phyloP scores from a whole-genome alignment of 2,329 filamentous ascomycete genomes.

The Alternaria viburni region DNA sequence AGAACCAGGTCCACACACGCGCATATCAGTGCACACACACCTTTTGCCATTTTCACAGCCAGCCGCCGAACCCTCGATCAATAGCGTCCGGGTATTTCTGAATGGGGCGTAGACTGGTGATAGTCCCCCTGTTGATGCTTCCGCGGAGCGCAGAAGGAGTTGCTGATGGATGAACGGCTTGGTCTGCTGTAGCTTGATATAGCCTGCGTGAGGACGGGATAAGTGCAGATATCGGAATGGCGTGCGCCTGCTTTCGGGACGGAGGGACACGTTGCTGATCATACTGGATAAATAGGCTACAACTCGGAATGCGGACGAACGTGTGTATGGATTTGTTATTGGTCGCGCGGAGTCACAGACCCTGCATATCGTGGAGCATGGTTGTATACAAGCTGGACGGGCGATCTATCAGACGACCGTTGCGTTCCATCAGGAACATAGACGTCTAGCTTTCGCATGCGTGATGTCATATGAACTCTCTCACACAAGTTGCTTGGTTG shows the following conservation, averaged over 20 bases:
- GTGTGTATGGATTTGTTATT: background rate
- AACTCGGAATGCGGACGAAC: background rate
- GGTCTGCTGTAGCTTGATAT: background rate
- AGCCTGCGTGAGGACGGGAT: background rate
- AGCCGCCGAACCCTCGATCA: background rate
- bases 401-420: background rate
- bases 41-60: background rate
- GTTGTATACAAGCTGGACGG: background rate
- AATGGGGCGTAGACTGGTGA: background rate
- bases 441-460: background rate
- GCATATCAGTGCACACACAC: conserved; percentile 1
- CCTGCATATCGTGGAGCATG: background rate
- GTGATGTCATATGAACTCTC: background rate
- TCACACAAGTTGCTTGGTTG: background rate
- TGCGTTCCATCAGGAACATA: background rate
- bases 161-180: background rate
- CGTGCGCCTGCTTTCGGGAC: background rate
- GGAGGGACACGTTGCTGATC: background rate
- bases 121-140: background rate
- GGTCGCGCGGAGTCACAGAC: background rate
- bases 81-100: background rate
- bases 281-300: background rate
- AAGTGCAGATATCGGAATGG: background rate
- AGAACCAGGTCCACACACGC: background rate
- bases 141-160: background rate